phyloP scores from a whole-genome alignment of 2,329 filamentous ascomycete species.

The Onygenales sp. region DNA sequence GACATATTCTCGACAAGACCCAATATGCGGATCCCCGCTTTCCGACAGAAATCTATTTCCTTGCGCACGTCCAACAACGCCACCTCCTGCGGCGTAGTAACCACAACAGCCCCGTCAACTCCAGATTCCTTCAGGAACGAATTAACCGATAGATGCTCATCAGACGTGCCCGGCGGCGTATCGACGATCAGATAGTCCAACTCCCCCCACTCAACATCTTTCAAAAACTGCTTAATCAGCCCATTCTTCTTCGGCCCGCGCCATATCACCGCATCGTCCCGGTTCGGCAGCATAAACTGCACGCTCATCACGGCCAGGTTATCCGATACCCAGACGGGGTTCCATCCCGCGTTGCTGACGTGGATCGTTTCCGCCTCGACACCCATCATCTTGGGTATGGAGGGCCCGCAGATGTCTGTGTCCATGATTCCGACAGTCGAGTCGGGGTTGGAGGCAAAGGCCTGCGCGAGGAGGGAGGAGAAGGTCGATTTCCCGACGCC shows the following conservation, averaged over 20 bases:
- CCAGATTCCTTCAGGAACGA: slow-evolving; percentile 82
- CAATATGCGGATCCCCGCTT: slow-evolving; percentile 79
- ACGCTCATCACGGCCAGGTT: slow-evolving; percentile 95
- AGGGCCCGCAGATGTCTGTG: slow-evolving; percentile 92
- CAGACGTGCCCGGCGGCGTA: slow-evolving; percentile 87
- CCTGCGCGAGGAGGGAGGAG: slow-evolving; percentile 76
- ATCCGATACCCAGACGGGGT: slow-evolving; percentile 88
- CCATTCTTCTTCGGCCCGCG: slow-evolving; percentile 97
- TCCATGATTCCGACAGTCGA: slow-evolving; percentile 91
- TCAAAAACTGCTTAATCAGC: slow-evolving; percentile 93
- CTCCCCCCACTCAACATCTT: slow-evolving; percentile 96
- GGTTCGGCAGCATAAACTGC: slow-evolving; percentile 92
- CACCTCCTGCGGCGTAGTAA: slow-evolving; percentile 94
- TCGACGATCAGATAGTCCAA: slow-evolving; percentile 90
- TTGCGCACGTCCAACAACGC: slow-evolving; percentile 86
- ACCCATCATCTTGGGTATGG: slow-evolving; percentile 98
- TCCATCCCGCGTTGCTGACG: slow-evolving; percentile 80
- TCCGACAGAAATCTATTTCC: slow-evolving; percentile 94
- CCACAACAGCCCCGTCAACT: slow-evolving; percentile 84
- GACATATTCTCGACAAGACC: slow-evolving; percentile 98
- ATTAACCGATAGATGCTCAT: slow-evolving; percentile 93
- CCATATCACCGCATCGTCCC: slow-evolving; percentile 96
- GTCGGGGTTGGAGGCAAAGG: slow-evolving; percentile 71
- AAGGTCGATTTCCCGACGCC: slow-evolving; percentile 96
- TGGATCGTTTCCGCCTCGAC: slow-evolving; percentile 92